Evolutionary conservation across 2,329 filamentous ascomycete species (phyloP).

Genomic region (Ophiostoma tasmaniense): DNA sequence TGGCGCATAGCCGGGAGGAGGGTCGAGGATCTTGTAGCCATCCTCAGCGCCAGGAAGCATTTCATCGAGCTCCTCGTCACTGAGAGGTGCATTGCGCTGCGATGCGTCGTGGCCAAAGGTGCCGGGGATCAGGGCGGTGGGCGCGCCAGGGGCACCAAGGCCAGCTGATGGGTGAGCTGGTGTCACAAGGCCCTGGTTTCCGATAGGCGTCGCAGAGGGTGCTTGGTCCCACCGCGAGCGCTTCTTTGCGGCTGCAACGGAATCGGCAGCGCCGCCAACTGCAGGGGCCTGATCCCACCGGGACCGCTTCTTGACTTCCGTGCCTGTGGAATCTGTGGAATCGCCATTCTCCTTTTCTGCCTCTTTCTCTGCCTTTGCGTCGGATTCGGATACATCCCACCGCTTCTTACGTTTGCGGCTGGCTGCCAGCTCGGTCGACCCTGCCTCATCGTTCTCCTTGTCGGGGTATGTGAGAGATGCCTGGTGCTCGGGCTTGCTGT

Average conservation of each 20-base stretch:
- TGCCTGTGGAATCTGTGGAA: conserved; percentile 17
- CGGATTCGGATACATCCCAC: conserved; percentile 72
- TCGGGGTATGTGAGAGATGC: conserved; percentile 66
- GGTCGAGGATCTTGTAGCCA: conserved; percentile 85
- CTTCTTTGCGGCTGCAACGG: conserved; percentile 56
- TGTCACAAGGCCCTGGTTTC: conserved; percentile 64
- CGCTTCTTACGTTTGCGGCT: conserved; percentile 84
- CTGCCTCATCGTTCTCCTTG: conserved; percentile 65
- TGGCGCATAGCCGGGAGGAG: conserved; percentile 85
- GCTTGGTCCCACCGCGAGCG: conserved; percentile 90
- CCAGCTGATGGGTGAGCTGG: conserved; percentile 62
- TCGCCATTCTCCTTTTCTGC: conserved; percentile 31
- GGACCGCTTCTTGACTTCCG: conserved; percentile 65
- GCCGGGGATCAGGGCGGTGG: conserved; percentile 23
- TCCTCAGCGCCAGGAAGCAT: conserved; percentile 83
- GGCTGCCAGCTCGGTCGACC: conserved; percentile 54
- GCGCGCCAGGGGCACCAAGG: conserved; percentile 35
- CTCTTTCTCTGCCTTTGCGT: conserved; percentile 27
- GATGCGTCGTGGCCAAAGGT: conserved; percentile 76
- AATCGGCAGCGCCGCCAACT: conserved; percentile 35
- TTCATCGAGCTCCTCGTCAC: conserved; percentile 87
- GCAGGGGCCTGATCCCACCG: conserved; percentile 81
- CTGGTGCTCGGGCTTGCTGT: conserved; percentile 57
- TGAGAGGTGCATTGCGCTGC: conserved; percentile 69
- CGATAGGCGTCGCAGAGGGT: conserved; percentile 64